Conservation (phyloP, 2,329 filamentous ascomycete species). For the Ophioceras dolichostomum region DNA sequence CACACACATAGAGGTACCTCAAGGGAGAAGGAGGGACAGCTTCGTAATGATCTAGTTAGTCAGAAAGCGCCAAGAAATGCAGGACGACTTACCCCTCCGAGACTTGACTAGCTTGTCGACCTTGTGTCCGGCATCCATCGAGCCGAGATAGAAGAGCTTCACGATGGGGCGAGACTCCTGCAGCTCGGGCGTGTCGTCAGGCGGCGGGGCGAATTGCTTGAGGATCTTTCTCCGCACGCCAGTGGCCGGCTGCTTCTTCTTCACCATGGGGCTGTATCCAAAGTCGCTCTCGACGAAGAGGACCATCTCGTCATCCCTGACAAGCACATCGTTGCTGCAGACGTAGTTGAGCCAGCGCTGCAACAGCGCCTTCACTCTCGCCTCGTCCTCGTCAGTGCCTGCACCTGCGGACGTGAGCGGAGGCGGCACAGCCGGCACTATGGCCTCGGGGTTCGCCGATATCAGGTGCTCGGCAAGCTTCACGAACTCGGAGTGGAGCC, state of each 20-base stretch:
- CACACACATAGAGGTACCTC: no score
- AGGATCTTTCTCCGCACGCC: constrained; percentile 89
- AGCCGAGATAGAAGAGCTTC: constrained; percentile 88
- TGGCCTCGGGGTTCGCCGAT: constrained; percentile 90
- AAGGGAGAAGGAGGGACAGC: no score
- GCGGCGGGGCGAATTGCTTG: constrained; percentile 95
- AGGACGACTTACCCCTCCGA: constrained; percentile 56
- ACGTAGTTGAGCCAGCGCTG: constrained; percentile 95
- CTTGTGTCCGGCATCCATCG: constrained; percentile 96
- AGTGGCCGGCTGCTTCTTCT: constrained; percentile 93
- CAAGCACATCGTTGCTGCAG: constrained; percentile 82
- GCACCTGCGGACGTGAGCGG: constrained; percentile 87
- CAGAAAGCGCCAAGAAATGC: no score
- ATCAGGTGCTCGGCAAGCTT: constrained; percentile 95
- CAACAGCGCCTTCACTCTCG: constrained; percentile 74
- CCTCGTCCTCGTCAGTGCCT: constrained; percentile 92
- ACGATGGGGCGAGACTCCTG: constrained; percentile 81
- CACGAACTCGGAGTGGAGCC: constrained; percentile 88
- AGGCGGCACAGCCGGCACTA: constrained; percentile 91
- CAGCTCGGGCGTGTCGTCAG: constrained; percentile 92
- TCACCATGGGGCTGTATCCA: constrained; percentile 89
- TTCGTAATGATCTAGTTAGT: no score
- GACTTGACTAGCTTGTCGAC: constrained; percentile 89
- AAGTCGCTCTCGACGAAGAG: constrained; percentile 99
- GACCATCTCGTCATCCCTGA: constrained; percentile 92